These are phyloP conservation scores for Thuidium tamariscinum DNA, from an alignment of 225 moss, liverwort and hornwort genomes.

Conservation along the genomic window DNA sequence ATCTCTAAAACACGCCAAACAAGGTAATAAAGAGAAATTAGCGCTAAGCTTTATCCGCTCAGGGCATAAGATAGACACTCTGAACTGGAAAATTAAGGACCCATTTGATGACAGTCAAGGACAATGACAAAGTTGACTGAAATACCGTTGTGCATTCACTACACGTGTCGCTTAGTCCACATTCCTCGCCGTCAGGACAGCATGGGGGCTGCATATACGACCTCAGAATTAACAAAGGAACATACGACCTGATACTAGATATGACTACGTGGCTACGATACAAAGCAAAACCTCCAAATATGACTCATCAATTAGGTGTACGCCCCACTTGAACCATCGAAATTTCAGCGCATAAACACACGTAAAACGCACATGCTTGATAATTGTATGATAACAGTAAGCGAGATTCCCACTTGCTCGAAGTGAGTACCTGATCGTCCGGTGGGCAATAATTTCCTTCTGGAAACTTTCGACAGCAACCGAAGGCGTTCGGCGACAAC, in stretches of 20 bases:
- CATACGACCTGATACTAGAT: neutral
- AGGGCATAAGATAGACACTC: neutral
- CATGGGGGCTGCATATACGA: conserved; percentile 68
- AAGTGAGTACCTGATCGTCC: conserved; percentile 74
- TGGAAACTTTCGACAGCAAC: conserved; percentile 89
- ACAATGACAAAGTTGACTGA: neutral
- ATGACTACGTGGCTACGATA: neutral
- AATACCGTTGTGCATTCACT: conserved; percentile 92
- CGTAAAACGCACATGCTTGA: neutral
- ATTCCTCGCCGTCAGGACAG: conserved; percentile 77
- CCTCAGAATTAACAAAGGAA: neutral
- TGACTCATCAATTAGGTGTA: neutral
- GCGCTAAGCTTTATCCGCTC: neutral
- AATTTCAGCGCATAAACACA: neutral
- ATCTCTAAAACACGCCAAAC: neutral
- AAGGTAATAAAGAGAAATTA: neutral
- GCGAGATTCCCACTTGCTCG: neutral
- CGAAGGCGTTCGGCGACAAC: conserved; percentile 94
- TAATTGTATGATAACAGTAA: neutral
- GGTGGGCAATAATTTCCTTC: conserved; percentile 89
- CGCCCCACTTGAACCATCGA: neutral
- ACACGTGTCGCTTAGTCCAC: conserved; percentile 68
- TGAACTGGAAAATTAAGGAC: neutral
- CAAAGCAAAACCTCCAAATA: neutral
- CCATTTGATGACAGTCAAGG: neutral